Percentiles rank a stretch among this genome's conserved stretches.
phyloP scores from a whole-genome alignment of 164 flowering plant genomes.

The Euptelea pleiosperma region DNA sequence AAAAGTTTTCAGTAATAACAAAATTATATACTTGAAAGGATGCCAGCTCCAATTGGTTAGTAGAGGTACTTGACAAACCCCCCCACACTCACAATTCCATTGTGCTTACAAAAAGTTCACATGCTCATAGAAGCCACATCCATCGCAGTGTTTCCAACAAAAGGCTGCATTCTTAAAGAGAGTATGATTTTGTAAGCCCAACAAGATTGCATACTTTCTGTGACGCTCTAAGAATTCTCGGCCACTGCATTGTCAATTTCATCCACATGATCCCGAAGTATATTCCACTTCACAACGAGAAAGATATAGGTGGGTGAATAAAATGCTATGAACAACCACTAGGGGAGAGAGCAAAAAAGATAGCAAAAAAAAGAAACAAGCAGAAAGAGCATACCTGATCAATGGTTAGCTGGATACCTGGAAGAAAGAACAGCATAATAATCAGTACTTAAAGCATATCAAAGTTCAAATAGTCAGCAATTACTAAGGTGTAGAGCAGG shows the following conservation, averaged over 20 bases:
- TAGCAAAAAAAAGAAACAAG: neutral
- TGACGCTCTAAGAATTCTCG: slow-evolving; percentile 32
- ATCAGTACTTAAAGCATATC: no score
- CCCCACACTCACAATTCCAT: no score
- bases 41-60: no score
- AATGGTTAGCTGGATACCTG: slow-evolving; percentile 39
- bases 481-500: neutral
- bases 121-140: no score
- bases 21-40: no score
- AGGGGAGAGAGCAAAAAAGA: no score
- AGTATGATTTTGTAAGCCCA: neutral
- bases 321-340: neutral
- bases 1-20: no score
- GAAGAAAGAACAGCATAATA: neutral
- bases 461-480: neutral
- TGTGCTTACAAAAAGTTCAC: no score
- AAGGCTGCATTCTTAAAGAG: neutral
- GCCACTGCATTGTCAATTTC: slow-evolving; percentile 52
- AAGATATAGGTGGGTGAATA: neutral
- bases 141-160: neutral
- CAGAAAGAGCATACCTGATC: slow-evolving; percentile 46
- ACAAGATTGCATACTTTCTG: neutral
- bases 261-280: slow-evolving; percentile 31
- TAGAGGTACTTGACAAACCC: no score
- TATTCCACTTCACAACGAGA: slow-evolving; percentile 29